A percentile compares a stretch with the other conserved stretches of the same genome.
Conservation (phyloP, 2,329 filamentous ascomycete genomes). For the Claviceps digitariae region DNA sequence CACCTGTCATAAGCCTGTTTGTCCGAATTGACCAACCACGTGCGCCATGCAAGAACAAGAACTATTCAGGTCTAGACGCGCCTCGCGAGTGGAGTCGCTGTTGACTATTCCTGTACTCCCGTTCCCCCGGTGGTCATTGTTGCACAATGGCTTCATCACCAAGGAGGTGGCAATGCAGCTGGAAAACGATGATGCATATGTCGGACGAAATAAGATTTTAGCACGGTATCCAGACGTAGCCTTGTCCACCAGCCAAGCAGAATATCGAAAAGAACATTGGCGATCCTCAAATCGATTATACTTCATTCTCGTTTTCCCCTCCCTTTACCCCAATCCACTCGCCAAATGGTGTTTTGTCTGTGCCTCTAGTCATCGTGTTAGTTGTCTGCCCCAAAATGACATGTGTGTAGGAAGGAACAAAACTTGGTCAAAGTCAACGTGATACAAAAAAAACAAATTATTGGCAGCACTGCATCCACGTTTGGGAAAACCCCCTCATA, state of each 20-base stretch:
- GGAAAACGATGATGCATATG: not conserved
- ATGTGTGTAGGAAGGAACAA: no score
- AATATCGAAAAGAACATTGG: no score
- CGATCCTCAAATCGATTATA: not conserved
- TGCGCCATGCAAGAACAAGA: not conserved
- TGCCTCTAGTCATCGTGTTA: no score
- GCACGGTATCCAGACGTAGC: not conserved
- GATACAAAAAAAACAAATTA: no score
- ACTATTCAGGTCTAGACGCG: not conserved
- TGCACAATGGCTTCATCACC: not conserved
- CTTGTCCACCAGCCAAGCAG: no score
- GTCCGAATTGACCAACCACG: not conserved
- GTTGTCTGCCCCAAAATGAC: no score
- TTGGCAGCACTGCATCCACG: no score
- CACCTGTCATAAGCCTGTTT: not conserved
- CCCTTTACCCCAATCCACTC: no score
- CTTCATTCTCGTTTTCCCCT: not conserved
- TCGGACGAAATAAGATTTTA: not conserved
- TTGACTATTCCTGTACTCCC: not conserved
- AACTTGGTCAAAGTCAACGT: no score
- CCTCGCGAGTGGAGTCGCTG: not conserved
- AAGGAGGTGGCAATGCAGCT: not conserved
- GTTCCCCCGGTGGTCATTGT: no score
- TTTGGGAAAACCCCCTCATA: no score
- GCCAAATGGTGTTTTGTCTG: no score